Evolutionary conservation across 225 moss, liverwort and hornwort species (phyloP).

Genomic region (Marchantia polymorpha): DNA sequence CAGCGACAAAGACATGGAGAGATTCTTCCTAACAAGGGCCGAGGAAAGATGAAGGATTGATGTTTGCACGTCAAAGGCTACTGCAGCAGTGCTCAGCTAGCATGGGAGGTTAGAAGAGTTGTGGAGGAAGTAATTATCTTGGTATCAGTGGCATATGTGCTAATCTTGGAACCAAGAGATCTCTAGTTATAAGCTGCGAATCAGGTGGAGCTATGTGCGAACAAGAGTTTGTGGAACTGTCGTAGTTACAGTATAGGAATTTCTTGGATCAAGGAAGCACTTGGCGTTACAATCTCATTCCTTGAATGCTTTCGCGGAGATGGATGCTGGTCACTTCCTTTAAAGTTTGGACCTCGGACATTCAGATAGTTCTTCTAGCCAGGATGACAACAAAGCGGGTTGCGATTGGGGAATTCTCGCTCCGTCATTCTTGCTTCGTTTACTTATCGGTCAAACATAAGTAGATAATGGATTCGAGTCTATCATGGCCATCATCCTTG

Average conservation of each 20-base stretch:
- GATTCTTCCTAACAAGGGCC: constrained; percentile 1
- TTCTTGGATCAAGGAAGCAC: constrained; percentile 1
- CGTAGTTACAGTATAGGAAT: not conserved
- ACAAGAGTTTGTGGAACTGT: not conserved
- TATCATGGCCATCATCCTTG: constrained; percentile 1
- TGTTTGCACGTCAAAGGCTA: not conserved
- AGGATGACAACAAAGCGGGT: not conserved
- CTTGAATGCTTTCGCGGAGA: not conserved
- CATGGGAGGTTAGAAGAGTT: not conserved
- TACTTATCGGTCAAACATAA: not conserved
- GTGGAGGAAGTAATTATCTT: not conserved
- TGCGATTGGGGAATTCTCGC: not conserved
- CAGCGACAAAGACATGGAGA: too few relatives aligned
- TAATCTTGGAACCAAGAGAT: not conserved
- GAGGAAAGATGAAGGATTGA: not conserved
- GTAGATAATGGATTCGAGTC: not conserved
- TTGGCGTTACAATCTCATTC: not conserved
- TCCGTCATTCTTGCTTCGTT: not conserved
- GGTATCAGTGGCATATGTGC: not conserved
- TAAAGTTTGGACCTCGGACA: not conserved
- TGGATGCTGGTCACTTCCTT: not conserved
- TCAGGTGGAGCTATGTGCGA: not conserved
- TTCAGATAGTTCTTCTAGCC: not conserved
- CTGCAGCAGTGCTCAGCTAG: not conserved
- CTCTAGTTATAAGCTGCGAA: constrained; percentile 1